These are phyloP conservation scores for Centella asiatica DNA, from an alignment of 129 eudicot species.

Conservation along the genomic window DNA sequence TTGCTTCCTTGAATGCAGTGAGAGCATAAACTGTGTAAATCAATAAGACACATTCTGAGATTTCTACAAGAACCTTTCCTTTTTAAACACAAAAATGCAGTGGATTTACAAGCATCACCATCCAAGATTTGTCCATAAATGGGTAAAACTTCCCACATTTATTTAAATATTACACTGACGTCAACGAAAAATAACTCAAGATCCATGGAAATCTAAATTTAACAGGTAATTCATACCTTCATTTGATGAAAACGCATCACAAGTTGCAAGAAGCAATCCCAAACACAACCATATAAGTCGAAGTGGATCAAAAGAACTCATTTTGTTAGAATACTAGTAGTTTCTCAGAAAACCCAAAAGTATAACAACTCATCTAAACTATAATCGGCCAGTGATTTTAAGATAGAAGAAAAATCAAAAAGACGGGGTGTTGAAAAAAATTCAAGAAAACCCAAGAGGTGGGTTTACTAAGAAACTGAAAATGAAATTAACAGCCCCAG, in stretches of 20 bases:
- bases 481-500: neutral
- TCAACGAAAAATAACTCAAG: constrained; percentile 20
- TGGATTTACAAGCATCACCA: neutral
- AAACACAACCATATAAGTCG: constrained; percentile 35
- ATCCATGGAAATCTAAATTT: constrained; percentile 19
- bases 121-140: constrained; percentile 16
- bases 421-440: constrained; percentile 2
- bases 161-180: neutral
- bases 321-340: constrained; percentile 11
- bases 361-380: constrained; percentile 18
- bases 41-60: constrained; percentile 7
- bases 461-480: neutral
- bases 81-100: neutral
- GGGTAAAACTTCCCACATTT: constrained; percentile 6
- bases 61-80: neutral
- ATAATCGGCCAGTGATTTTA: constrained; percentile 9
- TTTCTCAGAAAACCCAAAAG: constrained; percentile 1
- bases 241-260: constrained; percentile 44
- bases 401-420: constrained; percentile 2
- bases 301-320: constrained; percentile 35
- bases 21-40: constrained; percentile 66
- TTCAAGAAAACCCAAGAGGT: neutral
- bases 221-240: constrained; percentile 43
- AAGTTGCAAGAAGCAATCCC: constrained; percentile 34
- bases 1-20: constrained; percentile 65